phyloP scores from a whole-genome alignment of 129 eudicot genomes.

The Flaveria bidentis region DNA sequence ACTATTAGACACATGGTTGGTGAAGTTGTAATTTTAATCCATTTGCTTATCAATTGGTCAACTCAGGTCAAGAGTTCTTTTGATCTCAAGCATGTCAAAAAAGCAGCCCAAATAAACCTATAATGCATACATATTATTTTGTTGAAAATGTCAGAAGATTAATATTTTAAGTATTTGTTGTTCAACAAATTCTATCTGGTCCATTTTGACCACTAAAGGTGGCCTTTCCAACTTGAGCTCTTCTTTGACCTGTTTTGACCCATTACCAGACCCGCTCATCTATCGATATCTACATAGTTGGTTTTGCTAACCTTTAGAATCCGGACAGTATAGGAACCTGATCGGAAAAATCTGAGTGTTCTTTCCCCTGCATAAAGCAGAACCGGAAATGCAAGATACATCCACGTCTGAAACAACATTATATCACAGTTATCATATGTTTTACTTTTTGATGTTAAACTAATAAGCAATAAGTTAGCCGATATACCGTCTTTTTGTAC shows the following conservation, averaged over 20 bases:
- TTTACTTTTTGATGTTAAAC: not conserved
- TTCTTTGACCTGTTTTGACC: not conserved
- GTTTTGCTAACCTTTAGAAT: slow-evolving; percentile 63
- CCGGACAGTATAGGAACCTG: slow-evolving; percentile 75
- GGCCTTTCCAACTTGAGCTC: not conserved
- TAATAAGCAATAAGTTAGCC: slow-evolving; percentile 13
- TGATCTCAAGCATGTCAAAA: not conserved
- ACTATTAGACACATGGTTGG: not conserved
- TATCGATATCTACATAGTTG: not conserved
- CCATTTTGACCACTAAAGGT: not conserved
- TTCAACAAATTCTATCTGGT: not conserved
- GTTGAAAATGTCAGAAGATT: not conserved
- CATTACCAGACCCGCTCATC: not conserved
- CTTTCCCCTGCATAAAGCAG: slow-evolving; percentile 93
- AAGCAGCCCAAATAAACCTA: not conserved
- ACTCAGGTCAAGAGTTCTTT: not conserved
- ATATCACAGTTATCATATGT: not conserved
- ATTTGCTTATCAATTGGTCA: not conserved
- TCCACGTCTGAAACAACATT: slow-evolving; percentile 77
- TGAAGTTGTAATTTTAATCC: not conserved
- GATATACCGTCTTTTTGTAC: slow-evolving; percentile 84
- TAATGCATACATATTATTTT: not conserved
- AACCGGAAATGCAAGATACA: slow-evolving; percentile 92
- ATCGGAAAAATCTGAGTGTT: slow-evolving; percentile 78
- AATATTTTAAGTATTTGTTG: not conserved